A percentile compares a stretch with the other conserved stretches of the same genome.
phyloP scores from a whole-genome alignment of 768 basidiomycete genomes.

The Collybia sordida region DNA sequence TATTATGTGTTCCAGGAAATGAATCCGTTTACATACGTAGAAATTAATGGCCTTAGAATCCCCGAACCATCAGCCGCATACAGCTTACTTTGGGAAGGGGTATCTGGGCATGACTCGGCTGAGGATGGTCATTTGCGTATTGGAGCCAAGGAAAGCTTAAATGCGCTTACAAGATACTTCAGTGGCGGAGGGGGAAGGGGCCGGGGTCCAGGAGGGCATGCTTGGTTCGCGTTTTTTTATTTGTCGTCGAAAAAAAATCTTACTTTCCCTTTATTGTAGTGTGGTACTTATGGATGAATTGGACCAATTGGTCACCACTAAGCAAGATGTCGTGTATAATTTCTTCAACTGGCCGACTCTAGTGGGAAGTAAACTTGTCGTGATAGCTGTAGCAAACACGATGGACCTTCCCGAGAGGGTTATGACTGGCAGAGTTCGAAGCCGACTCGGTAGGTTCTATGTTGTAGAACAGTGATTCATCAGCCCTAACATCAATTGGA shows the following conservation, averaged over 20 bases:
- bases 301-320: constrained; percentile 92
- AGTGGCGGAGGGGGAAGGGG: constrained; percentile 45
- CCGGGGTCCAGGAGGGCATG: constrained; percentile 79
- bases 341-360: constrained; percentile 99
- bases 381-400: constrained; percentile 96
- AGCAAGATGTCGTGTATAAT: constrained; percentile 98
- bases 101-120: constrained; percentile 75
- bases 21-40: constrained; percentile 93
- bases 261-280: constrained; percentile 37
- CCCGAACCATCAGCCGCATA: constrained; percentile 95
- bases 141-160: constrained; percentile 80
- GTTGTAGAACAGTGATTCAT: background rate
- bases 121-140: constrained; percentile 64
- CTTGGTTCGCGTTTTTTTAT: constrained; percentile 60
- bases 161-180: constrained; percentile 77
- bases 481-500: background rate
- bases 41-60: constrained; percentile 94
- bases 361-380: constrained; percentile 83
- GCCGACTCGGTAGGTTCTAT: constrained; percentile 71
- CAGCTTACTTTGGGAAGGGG: constrained; percentile 86
- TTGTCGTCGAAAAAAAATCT: background rate
- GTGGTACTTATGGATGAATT: constrained; percentile 98
- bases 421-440: constrained; percentile 89
- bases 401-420: constrained; percentile 97
- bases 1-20: constrained; percentile 61